phyloP scores from a whole-genome alignment of 2,329 filamentous ascomycete species.

The Emmonsia crescens region DNA sequence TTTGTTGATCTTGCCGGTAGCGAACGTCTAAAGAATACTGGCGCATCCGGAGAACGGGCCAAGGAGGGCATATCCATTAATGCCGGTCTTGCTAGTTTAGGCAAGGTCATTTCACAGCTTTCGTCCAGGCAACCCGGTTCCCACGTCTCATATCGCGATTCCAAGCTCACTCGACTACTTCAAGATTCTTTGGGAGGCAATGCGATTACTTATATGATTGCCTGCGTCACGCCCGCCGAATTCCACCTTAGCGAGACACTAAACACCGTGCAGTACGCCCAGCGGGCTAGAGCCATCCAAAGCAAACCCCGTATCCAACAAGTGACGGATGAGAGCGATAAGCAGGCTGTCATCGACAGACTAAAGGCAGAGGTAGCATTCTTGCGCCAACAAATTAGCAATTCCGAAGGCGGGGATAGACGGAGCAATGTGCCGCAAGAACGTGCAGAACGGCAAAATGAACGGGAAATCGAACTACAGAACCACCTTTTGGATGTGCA shows the following conservation, averaged over 20 bases:
- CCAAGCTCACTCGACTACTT: slow-evolving; percentile 85
- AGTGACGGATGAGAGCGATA: slow-evolving; percentile 76
- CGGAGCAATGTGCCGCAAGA: slow-evolving; percentile 49
- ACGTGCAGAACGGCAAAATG: slow-evolving; percentile 65
- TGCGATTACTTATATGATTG: slow-evolving; percentile 98
- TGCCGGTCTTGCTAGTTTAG: slow-evolving; percentile 81
- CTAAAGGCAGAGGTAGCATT: slow-evolving; percentile 90
- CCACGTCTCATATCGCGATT: slow-evolving; percentile 95
- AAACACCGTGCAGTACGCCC: slow-evolving; percentile 95
- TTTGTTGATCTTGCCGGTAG: slow-evolving; percentile 97
- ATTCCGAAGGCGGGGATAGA: slow-evolving; percentile 58
- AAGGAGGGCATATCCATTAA: slow-evolving; percentile 98
- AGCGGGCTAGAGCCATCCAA: slow-evolving; percentile 90
- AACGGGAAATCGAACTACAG: slow-evolving; percentile 80
- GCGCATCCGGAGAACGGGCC: slow-evolving; percentile 85
- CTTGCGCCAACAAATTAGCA: slow-evolving; percentile 83
- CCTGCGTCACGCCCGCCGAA: slow-evolving; percentile 90
- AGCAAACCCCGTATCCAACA: slow-evolving; percentile 96
- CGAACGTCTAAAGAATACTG: slow-evolving; percentile 93
- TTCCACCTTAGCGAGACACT: slow-evolving; percentile 96
- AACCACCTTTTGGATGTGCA: slow-evolving; percentile 87
- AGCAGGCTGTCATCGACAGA: slow-evolving; percentile 84
- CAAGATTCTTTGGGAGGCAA: slow-evolving; percentile 96
- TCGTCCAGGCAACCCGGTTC: slow-evolving; percentile 79
- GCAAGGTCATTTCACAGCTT: slow-evolving; percentile 96